These are phyloP conservation scores for Emmonsiellopsis sp. DNA, from an alignment of 2,329 filamentous ascomycete genomes.

Conservation along the genomic window DNA sequence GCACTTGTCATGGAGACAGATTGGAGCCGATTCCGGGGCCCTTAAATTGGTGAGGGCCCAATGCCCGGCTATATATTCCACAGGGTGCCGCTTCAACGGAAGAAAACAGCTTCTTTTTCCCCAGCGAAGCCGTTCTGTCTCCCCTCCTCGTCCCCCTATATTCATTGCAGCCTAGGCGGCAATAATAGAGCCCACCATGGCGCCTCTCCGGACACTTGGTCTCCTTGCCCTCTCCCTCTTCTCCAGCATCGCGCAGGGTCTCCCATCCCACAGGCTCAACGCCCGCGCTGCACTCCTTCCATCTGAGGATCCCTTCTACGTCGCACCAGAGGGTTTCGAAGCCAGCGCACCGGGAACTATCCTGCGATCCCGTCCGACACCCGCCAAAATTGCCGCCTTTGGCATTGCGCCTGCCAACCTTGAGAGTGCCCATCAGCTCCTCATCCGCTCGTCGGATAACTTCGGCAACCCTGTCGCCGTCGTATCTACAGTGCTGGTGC, in stretches of 20 bases:
- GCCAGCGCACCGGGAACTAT: constrained; percentile 18
- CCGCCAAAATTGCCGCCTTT: constrained; percentile 18
- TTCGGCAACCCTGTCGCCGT: constrained; percentile 28
- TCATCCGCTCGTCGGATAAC: constrained; percentile 34
- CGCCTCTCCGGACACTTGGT: neutral
- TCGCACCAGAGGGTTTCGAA: constrained; percentile 20
- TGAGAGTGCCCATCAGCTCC: constrained; percentile 24
- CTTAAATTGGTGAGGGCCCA: no score
- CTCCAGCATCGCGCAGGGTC: constrained; percentile 1
- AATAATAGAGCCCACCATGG: neutral
- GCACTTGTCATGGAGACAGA: no score
- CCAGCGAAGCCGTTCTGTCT: no score
- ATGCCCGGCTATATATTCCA: no score
- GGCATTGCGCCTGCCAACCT: constrained; percentile 16
- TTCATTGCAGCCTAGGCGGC: neutral
- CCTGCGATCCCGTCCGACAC: constrained; percentile 17
- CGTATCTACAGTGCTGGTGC: constrained; percentile 32
- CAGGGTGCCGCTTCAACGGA: no score
- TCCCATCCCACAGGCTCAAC: constrained; percentile 1
- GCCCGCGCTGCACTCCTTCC: constrained; percentile 11
- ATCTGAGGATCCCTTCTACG: constrained; percentile 22
- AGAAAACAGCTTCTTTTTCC: no score
- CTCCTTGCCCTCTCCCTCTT: constrained; percentile 5
- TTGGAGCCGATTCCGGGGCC: no score
- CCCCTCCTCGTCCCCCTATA: no score